phyloP scores from a whole-genome alignment of 2,329 filamentous ascomycete genomes.

The Emmonsiellopsis sp. region DNA sequence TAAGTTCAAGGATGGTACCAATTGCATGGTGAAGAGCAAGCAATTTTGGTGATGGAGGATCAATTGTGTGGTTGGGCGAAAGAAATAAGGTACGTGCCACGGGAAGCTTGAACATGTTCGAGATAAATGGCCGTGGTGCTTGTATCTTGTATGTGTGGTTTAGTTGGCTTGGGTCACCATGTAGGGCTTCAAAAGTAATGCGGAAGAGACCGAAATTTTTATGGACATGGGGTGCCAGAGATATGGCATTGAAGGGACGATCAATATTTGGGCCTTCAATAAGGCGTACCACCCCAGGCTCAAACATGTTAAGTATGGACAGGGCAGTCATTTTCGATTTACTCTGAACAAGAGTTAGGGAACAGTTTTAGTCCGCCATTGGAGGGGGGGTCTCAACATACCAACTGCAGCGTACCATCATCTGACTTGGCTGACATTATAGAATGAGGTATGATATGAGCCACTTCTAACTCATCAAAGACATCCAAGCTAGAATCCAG shows the following conservation, averaged over 20 bases:
- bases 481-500: no score
- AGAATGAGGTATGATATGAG: no score
- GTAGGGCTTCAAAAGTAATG: constrained; percentile 11
- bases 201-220: constrained; percentile 13
- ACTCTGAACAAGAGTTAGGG: no score
- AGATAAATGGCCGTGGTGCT: constrained; percentile 9
- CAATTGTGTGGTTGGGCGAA: constrained; percentile 20
- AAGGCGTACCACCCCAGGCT: constrained; percentile 7
- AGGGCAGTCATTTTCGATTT: constrained; percentile 10
- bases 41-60: constrained; percentile 20
- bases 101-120: constrained; percentile 14
- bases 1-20: constrained; percentile 18
- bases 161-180: not conserved
- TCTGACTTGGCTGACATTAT: no score
- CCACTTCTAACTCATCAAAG: no score
- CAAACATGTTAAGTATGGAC: constrained; percentile 13
- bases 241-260: constrained; percentile 12
- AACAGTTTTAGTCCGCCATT: no score
- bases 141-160: constrained; percentile 13
- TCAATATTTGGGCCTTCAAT: constrained; percentile 12
- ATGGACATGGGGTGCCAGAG: constrained; percentile 10
- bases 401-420: no score
- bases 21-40: constrained; percentile 20
- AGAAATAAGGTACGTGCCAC: constrained; percentile 15
- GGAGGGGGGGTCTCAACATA: no score